phyloP scores from a whole-genome alignment of 371 early-diverging fungal genomes.

The Mortierella sp. region DNA sequence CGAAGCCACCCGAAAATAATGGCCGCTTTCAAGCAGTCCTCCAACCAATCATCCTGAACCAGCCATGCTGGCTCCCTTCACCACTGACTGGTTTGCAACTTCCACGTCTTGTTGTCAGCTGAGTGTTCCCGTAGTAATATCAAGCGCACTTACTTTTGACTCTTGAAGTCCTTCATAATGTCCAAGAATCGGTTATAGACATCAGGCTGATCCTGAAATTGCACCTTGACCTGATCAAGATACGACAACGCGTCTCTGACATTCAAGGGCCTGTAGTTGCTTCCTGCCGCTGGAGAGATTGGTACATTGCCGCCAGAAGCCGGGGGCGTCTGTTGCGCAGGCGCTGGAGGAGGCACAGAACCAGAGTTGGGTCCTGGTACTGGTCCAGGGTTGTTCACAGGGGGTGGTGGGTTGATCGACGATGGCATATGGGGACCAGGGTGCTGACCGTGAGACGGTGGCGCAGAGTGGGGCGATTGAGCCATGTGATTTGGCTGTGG shows the following conservation, averaged over 20 bases:
- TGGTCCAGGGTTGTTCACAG: conserved; percentile 32
- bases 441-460: conserved; percentile 41
- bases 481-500: conserved; percentile 52
- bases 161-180: conserved; percentile 99
- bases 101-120: not conserved
- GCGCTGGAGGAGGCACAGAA: conserved; percentile 30
- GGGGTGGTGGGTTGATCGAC: conserved; percentile 49
- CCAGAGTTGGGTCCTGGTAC: conserved; percentile 39
- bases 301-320: conserved; percentile 36
- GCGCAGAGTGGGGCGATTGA: conserved; percentile 50
- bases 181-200: conserved; percentile 98
- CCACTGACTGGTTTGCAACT: too few species aligned
- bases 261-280: conserved; percentile 64
- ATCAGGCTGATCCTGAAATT: conserved; percentile 93
- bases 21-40: conserved; percentile 14
- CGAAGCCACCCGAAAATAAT: conserved; percentile 17
- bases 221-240: conserved; percentile 96
- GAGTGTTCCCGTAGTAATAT: not conserved
- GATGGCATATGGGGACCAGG: conserved; percentile 44
- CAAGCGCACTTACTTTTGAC: conserved; percentile 81
- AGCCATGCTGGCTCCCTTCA: not conserved
- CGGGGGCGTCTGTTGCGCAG: conserved; percentile 45
- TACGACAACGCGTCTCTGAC: conserved; percentile 96
- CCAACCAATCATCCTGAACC: conserved; percentile 4
- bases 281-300: conserved; percentile 31